Evolutionary conservation across 441 rosid species (phyloP), one percentile per base, ranked within the genome.

Genomic region (Metrosideros polymorpha): DNA sequence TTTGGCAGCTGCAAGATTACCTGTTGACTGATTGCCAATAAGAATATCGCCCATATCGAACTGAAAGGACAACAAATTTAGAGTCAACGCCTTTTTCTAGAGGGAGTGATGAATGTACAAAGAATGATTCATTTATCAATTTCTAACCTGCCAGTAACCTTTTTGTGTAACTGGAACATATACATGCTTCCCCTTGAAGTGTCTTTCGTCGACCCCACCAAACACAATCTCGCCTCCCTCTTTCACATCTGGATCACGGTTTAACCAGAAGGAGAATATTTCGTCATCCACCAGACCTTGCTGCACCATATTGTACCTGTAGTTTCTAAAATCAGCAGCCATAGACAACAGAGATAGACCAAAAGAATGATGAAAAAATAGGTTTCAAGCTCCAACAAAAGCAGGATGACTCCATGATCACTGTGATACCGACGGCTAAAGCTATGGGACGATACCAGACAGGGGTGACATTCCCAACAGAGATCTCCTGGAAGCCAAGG

Each of bases 161-260:
- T 94, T 94, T 83, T 52, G 76, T 32, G 95, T 94, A 55, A 96
- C 91, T 19, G 95, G 96, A 82, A 95, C 97, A 84, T 91, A 94
- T 7, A 94, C 92, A 87, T 96, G 98, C 85, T 93, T 90, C 51
- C 98, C 98, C 87, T 85, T 93, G 30, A 82, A 94, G 85, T 94
- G 97, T 4, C 89, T 90, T 51, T 86, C 85, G 84, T 96, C 98
- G 88, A 93, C 91, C 85, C 99, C 97, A 4, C 99, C 98, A 87
- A 96, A 95, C 76, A 96, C 98, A 90, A 96, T 90, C 90, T 96
- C 97, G 13, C 99, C 98, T 84, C 97, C 98, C 30, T 87, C 90
- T 61, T 45, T 84, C 25, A 89, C 92, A 22, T 88, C 86, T 3
- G 92, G 88, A 91, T 95, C 88, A 53, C 93, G 92, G 89, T 92